Evolutionary conservation across 208 protist species (phyloP).

Genomic region (Wallacemonas sp.): DNA sequence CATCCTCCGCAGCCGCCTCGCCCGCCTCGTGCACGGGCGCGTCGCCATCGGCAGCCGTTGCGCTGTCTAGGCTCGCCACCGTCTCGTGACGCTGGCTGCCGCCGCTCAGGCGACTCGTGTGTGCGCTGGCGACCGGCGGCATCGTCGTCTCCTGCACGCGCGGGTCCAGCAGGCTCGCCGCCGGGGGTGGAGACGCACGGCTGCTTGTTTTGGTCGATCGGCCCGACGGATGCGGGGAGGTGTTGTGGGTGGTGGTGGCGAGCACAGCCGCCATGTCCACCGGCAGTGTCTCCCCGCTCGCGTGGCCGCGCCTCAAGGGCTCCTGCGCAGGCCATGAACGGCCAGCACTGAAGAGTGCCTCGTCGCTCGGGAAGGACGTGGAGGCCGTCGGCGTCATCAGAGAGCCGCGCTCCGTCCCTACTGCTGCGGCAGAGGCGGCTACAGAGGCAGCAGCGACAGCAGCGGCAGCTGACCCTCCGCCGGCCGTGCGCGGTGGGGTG

Average conservation of each 20-base stretch:
- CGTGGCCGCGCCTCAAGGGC: no score
- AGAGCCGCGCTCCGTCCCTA: background rate
- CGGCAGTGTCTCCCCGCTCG: no score
- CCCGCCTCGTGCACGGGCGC: conserved; percentile 1
- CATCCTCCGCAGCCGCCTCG: background rate
- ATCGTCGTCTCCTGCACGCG: conserved; percentile 6
- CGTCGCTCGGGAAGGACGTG: conserved; percentile 1
- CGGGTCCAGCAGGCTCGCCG: background rate
- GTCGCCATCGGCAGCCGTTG: no score
- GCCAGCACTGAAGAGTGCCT: background rate
- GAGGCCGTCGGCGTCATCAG: background rate
- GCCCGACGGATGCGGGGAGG: no score
- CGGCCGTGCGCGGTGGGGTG: conserved; percentile 1
- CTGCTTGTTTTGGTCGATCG: no score
- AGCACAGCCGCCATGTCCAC: no score
- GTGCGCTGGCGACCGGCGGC: background rate
- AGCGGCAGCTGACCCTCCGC: background rate
- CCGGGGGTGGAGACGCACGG: background rate
- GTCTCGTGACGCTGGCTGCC: background rate
- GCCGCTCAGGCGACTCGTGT: background rate
- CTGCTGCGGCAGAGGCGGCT: background rate
- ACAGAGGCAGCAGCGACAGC: background rate
- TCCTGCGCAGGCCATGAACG: background rate
- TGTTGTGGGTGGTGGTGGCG: no score
- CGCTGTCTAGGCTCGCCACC: background rate